phyloP scores from a whole-genome alignment of 352 stramenopile genomes.

The Thalassiosira livingstoniorum region DNA sequence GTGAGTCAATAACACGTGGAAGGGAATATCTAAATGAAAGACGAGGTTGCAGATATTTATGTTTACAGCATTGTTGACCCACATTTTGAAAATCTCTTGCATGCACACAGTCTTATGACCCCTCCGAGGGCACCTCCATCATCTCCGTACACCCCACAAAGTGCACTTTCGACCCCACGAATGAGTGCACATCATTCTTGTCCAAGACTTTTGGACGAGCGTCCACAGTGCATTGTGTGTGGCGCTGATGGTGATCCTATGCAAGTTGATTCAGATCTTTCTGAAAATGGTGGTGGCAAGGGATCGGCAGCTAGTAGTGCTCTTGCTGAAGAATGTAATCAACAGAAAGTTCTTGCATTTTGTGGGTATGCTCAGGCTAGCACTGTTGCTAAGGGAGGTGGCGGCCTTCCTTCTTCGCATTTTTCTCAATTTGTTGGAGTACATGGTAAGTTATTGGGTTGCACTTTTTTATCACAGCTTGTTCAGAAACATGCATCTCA shows the following conservation, averaged over 20 bases:
- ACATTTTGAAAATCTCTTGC: no score
- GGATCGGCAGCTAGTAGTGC: not conserved
- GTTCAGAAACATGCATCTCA: no score
- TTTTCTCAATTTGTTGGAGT: conserved; percentile 80
- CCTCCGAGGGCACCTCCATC: conserved; percentile 40
- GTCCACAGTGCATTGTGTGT: conserved; percentile 82
- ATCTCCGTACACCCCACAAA: conserved; percentile 49
- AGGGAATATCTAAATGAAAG: no score
- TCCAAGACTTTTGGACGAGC: conserved; percentile 60
- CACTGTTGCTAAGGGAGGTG: conserved; percentile 80
- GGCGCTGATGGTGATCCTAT: conserved; percentile 42
- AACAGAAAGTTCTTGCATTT: conserved; percentile 79
- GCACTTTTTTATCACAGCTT: no score
- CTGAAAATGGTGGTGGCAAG: no score
- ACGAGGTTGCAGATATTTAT: no score
- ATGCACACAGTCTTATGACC: conserved; percentile 49
- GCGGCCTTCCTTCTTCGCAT: conserved; percentile 59
- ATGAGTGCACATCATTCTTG: conserved; percentile 19
- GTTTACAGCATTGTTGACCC: no score
- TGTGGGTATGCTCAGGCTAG: conserved; percentile 81
- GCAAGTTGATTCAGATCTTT: conserved; percentile 12
- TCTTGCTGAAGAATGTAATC: conserved; percentile 25
- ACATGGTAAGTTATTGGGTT: conserved; percentile 71
- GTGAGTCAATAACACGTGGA: no score
- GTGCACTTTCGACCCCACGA: conserved; percentile 19